These are phyloP conservation scores for Datisca glomerata DNA, from an alignment of 306 rosid species.

Conservation along the genomic window DNA sequence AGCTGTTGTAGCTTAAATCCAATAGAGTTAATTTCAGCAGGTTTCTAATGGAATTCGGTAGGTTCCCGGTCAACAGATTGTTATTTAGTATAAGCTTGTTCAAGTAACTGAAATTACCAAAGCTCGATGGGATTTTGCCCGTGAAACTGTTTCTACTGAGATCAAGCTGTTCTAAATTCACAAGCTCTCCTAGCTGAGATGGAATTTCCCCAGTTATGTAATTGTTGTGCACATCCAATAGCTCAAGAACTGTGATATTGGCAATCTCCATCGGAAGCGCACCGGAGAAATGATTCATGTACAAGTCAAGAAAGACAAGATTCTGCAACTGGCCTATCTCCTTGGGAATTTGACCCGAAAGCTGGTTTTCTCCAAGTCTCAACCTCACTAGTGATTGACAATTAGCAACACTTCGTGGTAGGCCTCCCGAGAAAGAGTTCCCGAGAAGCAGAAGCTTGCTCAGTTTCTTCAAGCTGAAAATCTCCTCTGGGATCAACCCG, in stretches of 20 bases:
- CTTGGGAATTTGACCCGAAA: conserved; percentile 70
- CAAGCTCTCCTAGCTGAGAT: conserved; percentile 56
- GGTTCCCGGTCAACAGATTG: conserved; percentile 53
- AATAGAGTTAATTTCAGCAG: conserved; percentile 69
- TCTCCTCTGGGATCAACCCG: conserved; percentile 72
- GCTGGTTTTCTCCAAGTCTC: conserved; percentile 81
- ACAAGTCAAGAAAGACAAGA: conserved; percentile 79
- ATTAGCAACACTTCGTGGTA: conserved; percentile 48
- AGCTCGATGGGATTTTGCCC: conserved; percentile 64
- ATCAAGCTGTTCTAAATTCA: conserved; percentile 76
- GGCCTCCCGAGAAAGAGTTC: conserved; percentile 52
- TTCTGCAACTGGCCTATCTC: conserved; percentile 65
- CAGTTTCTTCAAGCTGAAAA: conserved; percentile 65
- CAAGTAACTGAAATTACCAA: conserved; percentile 79
- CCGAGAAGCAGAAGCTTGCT: conserved; percentile 85
- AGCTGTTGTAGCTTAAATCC: conserved; percentile 66
- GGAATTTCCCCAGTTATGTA: conserved; percentile 65
- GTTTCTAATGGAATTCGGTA: conserved; percentile 56
- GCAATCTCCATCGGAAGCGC: conserved; percentile 62
- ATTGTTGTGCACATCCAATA: conserved; percentile 69
- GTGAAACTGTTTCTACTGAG: conserved; percentile 63
- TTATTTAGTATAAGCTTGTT: conserved; percentile 81
- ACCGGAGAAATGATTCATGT: conserved; percentile 74
- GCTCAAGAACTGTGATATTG: conserved; percentile 71
- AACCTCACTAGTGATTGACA: conserved; percentile 63